Base-by-base conservation (phyloP, 306 rosid genomes). In the Rubus idaeus region DNA sequence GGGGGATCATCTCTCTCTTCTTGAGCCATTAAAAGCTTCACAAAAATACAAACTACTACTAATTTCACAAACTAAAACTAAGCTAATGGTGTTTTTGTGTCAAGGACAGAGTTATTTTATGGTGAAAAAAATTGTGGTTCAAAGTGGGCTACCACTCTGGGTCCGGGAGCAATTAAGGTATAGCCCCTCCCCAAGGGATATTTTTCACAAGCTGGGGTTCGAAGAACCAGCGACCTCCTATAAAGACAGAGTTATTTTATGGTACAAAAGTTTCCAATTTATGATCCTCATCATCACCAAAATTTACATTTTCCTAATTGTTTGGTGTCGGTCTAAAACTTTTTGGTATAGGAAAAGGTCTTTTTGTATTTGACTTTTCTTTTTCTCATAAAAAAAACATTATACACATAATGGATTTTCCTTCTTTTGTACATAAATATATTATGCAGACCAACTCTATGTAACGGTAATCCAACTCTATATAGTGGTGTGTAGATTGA, bases 11-110 rank as follows among this genome's bases (percentile, higher is more conserved):
- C 17, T n/a, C 71, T n/a, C 71, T 42, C 53, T 42, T 44, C 53
- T 67, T 42, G 51, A 67, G 71, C 53, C 71, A 67, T 44, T 20
- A 20, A 67, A 44, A 18, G 21, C 68, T 35, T 63, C 68, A 35
- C 18, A 63, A 14, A n/a, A 56, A 17, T 21, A 52, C 40, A 10
- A 65, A 65, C 70, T 40, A 65, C 13, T 14, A 7, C 30, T 65
- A 18, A 65, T 65, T 65, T 40, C 52, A 10, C 71, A 4, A 41
- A 42, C 30, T 10, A 30, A 67, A 67, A 6, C 70, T 8, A 39
- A 56, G 23, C 69, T 2, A 40, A 3, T 3, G 70, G 46, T 39
- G 47, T 1, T 8, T 62, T 64, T 39, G 46, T 6, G 21, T n/a
- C n/a, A 55, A 18, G 20, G 62, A 56, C 30, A 6, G n/a, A 18